Conservation (phyloP, 2,329 filamentous ascomycete genomes). For the Zymoseptoria ardabiliae region DNA sequence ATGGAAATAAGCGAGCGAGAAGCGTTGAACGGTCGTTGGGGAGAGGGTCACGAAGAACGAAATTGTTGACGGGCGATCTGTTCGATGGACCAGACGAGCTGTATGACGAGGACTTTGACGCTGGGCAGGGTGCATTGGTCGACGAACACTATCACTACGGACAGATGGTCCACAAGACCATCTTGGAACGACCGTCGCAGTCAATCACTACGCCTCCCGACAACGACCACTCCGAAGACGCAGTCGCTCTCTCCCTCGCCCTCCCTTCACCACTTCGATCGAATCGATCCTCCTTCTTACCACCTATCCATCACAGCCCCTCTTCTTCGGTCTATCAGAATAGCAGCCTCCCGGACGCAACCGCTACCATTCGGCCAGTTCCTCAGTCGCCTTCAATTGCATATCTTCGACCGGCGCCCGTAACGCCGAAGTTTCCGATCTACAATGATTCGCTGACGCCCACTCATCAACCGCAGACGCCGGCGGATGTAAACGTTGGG, state of each 20-base stretch:
- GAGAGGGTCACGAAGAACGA: background rate
- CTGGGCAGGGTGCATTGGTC: background rate
- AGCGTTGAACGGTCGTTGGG: conserved; percentile 23
- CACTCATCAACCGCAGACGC: conserved; percentile 28
- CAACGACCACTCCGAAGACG: conserved; percentile 7
- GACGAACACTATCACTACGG: background rate
- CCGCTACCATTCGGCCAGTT: background rate
- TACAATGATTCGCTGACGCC: conserved; percentile 27
- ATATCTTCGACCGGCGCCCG: background rate
- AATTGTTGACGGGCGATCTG: background rate
- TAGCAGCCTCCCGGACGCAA: conserved; percentile 4
- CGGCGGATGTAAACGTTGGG: conserved; percentile 23
- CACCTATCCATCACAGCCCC: background rate
- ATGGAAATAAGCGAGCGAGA: conserved; percentile 5
- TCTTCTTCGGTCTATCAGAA: background rate
- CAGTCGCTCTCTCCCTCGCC: conserved; percentile 15
- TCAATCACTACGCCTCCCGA: background rate
- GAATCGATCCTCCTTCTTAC: conserved; percentile 1
- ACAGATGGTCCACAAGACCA: background rate
- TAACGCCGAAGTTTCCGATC: conserved; percentile 19
- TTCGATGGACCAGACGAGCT: background rate
- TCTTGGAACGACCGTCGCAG: background rate
- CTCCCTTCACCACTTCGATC: conserved; percentile 11
- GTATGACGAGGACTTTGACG: background rate
- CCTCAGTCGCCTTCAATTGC: background rate